phyloP scores from a whole-genome alignment of 75 land plant species.

The Isoetes taiwanensis region DNA sequence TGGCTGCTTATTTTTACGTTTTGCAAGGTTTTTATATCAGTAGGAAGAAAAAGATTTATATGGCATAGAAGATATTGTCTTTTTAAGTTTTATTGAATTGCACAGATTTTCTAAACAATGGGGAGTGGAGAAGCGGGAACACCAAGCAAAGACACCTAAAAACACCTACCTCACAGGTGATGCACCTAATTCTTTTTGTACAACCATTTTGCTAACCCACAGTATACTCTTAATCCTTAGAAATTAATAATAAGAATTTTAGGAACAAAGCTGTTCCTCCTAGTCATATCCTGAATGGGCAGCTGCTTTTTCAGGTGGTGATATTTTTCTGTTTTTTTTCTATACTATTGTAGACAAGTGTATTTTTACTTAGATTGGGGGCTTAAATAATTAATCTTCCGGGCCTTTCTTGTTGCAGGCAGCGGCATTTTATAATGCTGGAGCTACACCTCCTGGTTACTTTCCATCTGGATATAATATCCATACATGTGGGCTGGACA shows the following conservation, averaged over 20 bases:
- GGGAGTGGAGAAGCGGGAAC: slow-evolving; percentile 47
- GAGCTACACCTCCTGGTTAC: slow-evolving; percentile 53
- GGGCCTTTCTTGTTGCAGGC: background rate
- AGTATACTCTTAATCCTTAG: too few species aligned
- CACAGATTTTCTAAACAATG: too few species aligned
- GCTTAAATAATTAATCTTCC: background rate
- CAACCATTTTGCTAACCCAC: too few species aligned
- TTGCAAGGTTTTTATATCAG: too few species aligned
- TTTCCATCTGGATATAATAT: slow-evolving; percentile 47
- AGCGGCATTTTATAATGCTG: slow-evolving; percentile 74
- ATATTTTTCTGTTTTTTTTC: background rate
- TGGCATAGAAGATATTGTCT: too few species aligned
- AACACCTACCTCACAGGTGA: slow-evolving; percentile 34
- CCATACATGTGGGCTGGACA: slow-evolving; percentile 85
- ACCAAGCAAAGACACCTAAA: slow-evolving; percentile 35
- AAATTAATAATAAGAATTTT: too few species aligned
- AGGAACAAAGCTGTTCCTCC: too few species aligned
- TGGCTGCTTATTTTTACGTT: too few species aligned
- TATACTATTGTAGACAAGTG: background rate
- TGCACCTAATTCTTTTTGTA: too few species aligned
- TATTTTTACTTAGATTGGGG: background rate
- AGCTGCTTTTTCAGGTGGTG: slow-evolving; percentile 57
- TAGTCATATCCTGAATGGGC: slow-evolving; percentile 62
- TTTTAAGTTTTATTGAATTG: too few species aligned
- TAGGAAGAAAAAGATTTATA: too few species aligned